Base-by-base conservation (phyloP, 1,139 yeast species). In the Yamadazyma pseudoaaseri region DNA sequence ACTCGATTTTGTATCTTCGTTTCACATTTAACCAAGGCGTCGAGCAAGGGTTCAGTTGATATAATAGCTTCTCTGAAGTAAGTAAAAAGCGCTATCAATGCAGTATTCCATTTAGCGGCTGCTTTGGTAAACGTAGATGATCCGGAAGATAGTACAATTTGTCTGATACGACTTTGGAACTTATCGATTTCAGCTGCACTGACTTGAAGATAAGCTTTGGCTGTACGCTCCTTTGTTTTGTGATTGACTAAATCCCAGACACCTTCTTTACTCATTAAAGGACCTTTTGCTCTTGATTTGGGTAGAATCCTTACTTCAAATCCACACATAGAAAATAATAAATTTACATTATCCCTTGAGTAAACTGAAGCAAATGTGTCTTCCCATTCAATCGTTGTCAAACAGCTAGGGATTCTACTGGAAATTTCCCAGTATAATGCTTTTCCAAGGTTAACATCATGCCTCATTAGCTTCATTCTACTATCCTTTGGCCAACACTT, bases 61-160 rank as follows among this genome's bases (percentile, higher is more conserved):
- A 90, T 81, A 9, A 86, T 87, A 0, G 98, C 98, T 58, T 94
- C 98, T 47, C 98, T 73, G 52, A 77, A 94, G 52, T 92, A 94
- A 0, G 97, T 79, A 49, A 90, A 90, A 26, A 92, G 64, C 0
- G 97, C 76, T 36, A 92, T 77, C 38, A 94, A 65, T 0, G 97
- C 92, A 1, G 97, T 87, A 52, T 94, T 94, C 99, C 99, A 94
- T 52, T 87, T 87, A 26, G 94, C 82, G 2, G 96, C 96, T 41
- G 92, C 86, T 56, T 89, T 92, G 0, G 97, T 85, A 56, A 94
- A 94, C 0, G 99, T 87, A 0, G 97, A 82, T 0, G 97, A 86
- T 0, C 98, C 98, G 0, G 97, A 85, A 3, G 96, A 82, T 96
- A 92, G 86, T 47, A 94, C 70, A 32, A 94, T 82, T 52, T 92